These are phyloP conservation scores for Triticum turgidum DNA, from an alignment of 176 grass and related monocot genomes.

Conservation along the genomic window DNA sequence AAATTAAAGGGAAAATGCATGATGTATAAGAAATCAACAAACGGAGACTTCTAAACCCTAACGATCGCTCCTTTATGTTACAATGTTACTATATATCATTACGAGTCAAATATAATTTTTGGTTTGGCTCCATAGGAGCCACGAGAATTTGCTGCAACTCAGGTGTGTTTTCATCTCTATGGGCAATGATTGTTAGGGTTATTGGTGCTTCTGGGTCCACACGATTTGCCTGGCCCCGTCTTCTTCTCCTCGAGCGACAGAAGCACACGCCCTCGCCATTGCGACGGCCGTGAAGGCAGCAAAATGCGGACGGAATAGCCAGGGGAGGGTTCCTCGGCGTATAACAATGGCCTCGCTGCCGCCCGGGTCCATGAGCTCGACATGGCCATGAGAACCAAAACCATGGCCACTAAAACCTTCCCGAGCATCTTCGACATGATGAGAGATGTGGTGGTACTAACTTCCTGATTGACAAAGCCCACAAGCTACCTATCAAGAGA, in stretches of 20 bases:
- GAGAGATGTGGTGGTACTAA: neutral
- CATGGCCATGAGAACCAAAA: constrained; percentile 8
- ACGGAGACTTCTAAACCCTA: neutral
- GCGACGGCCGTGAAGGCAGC: constrained; percentile 15
- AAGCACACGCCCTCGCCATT: neutral
- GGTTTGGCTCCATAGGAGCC: neutral
- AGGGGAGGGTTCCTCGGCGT: constrained; percentile 44
- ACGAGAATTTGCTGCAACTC: neutral
- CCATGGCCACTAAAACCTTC: neutral
- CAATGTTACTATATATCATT: neutral
- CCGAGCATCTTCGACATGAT: neutral
- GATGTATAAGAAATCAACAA: neutral
- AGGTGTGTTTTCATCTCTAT: neutral
- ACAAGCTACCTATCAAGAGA: neutral
- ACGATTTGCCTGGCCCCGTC: neutral
- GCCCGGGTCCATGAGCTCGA: constrained; percentile 3
- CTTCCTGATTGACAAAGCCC: too few species aligned
- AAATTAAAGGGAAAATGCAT: neutral
- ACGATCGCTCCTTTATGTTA: neutral
- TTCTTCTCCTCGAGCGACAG: neutral
- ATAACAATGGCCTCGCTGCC: constrained; percentile 38
- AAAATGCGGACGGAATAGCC: constrained; percentile 26
- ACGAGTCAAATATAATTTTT: neutral
- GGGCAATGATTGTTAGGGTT: neutral
- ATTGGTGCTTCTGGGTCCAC: neutral